Percentiles rank a stretch among this genome's conserved stretches.
Conservation (phyloP, 139 green algal genomes). For the Nannochloris sp. region DNA sequence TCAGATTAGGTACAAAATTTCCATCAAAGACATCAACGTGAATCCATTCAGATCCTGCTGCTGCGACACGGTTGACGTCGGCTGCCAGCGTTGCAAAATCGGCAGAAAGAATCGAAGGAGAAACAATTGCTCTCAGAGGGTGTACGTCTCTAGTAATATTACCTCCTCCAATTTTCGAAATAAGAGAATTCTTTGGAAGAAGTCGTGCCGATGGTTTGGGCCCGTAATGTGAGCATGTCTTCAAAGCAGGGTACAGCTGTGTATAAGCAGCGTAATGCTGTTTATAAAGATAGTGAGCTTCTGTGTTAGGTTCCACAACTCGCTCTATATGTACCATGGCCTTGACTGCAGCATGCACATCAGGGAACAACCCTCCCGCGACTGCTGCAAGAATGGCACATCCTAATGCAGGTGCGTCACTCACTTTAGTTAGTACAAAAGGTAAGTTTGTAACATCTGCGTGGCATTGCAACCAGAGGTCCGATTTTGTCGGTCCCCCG, state of each 20-base stretch:
- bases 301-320: constrained; percentile 38
- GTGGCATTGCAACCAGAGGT: constrained; percentile 71
- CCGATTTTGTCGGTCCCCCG: constrained; percentile 46
- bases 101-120: constrained; percentile 57
- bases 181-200: too few species aligned
- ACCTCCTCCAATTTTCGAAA: background rate
- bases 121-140: constrained; percentile 40
- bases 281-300: constrained; percentile 36
- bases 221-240: constrained; percentile 23
- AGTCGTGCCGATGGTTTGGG: too few species aligned
- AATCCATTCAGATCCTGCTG: constrained; percentile 70
- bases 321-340: constrained; percentile 51
- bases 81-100: constrained; percentile 74
- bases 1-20: constrained; percentile 94
- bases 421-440: constrained; percentile 53
- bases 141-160: background rate
- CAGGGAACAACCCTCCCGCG: constrained; percentile 36
- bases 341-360: constrained; percentile 28
- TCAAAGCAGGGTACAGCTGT: constrained; percentile 54
- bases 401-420: constrained; percentile 64
- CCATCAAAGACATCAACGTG: constrained; percentile 70
- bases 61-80: constrained; percentile 63
- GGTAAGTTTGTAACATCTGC: constrained; percentile 61
- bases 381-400: constrained; percentile 67
- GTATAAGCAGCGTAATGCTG: constrained; percentile 40